A percentile compares a stretch with the other conserved stretches of the same genome.
phyloP scores from a whole-genome alignment of 2,329 filamentous ascomycete genomes.

The Fusarium domesticum region DNA sequence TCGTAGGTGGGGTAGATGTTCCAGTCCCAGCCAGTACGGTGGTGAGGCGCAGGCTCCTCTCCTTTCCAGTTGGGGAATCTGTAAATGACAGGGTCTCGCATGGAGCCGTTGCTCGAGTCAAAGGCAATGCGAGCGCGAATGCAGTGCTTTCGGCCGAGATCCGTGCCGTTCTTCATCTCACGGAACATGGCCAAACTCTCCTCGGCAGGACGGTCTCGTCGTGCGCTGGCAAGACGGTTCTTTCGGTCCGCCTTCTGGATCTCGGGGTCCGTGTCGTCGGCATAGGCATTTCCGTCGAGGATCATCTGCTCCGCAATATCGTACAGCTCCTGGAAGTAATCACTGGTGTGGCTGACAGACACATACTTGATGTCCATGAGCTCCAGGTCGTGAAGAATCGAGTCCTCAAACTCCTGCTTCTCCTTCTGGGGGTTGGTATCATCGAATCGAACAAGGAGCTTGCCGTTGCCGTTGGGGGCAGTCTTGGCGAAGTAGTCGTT shows the following conservation, averaged over 20 bases:
- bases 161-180: conserved; percentile 85
- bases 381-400: conserved; percentile 86
- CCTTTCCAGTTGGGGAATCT: conserved; percentile 70
- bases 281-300: conserved; percentile 83
- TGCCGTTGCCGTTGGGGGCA: conserved; percentile 88
- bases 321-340: conserved; percentile 93
- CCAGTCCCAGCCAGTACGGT: conserved; percentile 75
- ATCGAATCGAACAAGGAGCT: conserved; percentile 87
- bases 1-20: conserved; percentile 89
- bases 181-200: conserved; percentile 84
- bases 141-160: conserved; percentile 79
- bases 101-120: conserved; percentile 90
- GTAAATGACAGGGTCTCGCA: conserved; percentile 97
- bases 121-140: conserved; percentile 92
- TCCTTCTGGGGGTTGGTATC: conserved; percentile 98
- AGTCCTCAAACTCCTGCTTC: conserved; percentile 92
- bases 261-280: conserved; percentile 89
- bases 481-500: conserved; percentile 97
- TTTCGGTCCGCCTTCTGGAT: conserved; percentile 82
- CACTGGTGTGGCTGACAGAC: conserved; percentile 81
- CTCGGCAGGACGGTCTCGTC: conserved; percentile 74
- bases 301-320: conserved; percentile 82
- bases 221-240: conserved; percentile 77
- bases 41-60: conserved; percentile 51
- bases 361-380: conserved; percentile 92